Percentiles rank a stretch among this genome's conserved stretches.
These are phyloP conservation scores for Gossypium longicalyx DNA, from an alignment of 345 rosid species.

Conservation along the genomic window DNA sequence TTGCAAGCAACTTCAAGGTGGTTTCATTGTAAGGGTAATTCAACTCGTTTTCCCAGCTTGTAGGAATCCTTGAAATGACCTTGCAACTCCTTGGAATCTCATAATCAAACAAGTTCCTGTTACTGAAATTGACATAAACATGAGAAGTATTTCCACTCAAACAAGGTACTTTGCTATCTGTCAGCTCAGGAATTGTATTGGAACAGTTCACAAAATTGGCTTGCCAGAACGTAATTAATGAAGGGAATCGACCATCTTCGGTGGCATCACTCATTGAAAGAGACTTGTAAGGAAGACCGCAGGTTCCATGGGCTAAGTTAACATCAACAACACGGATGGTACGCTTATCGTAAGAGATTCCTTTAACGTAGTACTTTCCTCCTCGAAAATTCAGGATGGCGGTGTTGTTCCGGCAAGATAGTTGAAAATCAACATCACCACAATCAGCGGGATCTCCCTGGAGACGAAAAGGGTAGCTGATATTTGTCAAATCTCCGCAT, in stretches of 20 bases:
- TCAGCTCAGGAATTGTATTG: conserved; percentile 9
- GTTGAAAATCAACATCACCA: conserved; percentile 25
- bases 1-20: conserved; percentile 23
- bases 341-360: conserved; percentile 21
- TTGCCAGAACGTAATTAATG: conserved; percentile 7
- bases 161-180: conserved; percentile 23
- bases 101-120: background rate
- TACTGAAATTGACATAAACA: conserved; percentile 27
- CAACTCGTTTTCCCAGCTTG: conserved; percentile 13
- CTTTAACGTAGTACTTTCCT: conserved; percentile 28
- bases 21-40: conserved; percentile 24
- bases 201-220: conserved; percentile 32
- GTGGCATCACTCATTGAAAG: conserved; percentile 16
- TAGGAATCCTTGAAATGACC: conserved; percentile 27
- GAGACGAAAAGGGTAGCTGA: conserved; percentile 38
- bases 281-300: conserved; percentile 26
- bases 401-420: conserved; percentile 33
- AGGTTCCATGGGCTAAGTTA: conserved; percentile 31
- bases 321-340: conserved; percentile 32
- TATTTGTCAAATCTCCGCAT: conserved; percentile 33
- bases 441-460: conserved; percentile 22
- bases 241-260: conserved; percentile 15
- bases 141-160: conserved; percentile 17
- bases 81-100: conserved; percentile 27
- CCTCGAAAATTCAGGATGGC: conserved; percentile 20